These are phyloP conservation scores for Alternaria dauci DNA, from an alignment of 2,329 filamentous ascomycete species.

Conservation along the genomic window DNA sequence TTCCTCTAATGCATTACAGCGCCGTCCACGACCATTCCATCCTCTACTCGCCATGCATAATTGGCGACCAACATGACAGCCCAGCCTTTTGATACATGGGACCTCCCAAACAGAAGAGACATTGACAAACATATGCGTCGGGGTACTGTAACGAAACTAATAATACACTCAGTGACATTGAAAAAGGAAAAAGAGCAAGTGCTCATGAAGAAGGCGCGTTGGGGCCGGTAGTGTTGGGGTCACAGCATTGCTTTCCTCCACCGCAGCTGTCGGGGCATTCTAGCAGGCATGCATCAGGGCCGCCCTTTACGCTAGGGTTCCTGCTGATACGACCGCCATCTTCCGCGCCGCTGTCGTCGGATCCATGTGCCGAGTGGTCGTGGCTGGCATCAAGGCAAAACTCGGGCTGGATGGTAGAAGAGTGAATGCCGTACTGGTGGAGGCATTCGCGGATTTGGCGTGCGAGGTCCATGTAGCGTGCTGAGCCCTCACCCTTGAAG, in stretches of 20 bases:
- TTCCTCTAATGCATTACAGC: neutral
- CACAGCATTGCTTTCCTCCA: slow-evolving; percentile 54
- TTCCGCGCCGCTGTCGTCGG: slow-evolving; percentile 42
- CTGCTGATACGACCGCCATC: slow-evolving; percentile 42
- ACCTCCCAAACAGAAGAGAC: neutral
- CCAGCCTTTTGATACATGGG: neutral
- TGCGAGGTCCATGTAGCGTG: slow-evolving; percentile 89
- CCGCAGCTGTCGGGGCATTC: slow-evolving; percentile 56
- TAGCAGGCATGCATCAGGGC: slow-evolving; percentile 51
- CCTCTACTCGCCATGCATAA: neutral
- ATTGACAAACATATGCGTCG: slow-evolving; percentile 4
- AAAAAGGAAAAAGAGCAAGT: neutral
- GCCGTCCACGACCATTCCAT: neutral
- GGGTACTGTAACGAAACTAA: neutral
- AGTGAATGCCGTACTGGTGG: slow-evolving; percentile 95
- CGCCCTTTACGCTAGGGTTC: slow-evolving; percentile 48
- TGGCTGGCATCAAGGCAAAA: slow-evolving; percentile 62
- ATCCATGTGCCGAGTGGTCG: slow-evolving; percentile 51
- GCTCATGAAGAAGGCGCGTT: slow-evolving; percentile 26
- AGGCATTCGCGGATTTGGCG: slow-evolving; percentile 84
- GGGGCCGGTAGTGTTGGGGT: slow-evolving; percentile 42
- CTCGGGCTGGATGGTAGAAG: slow-evolving; percentile 96
- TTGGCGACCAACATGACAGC: neutral
- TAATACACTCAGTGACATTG: slow-evolving; percentile 2
- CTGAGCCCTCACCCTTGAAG: slow-evolving; percentile 78